phyloP scores from a whole-genome alignment of 192 early-diverging fungal species.

The Coemansia aciculifera region DNA sequence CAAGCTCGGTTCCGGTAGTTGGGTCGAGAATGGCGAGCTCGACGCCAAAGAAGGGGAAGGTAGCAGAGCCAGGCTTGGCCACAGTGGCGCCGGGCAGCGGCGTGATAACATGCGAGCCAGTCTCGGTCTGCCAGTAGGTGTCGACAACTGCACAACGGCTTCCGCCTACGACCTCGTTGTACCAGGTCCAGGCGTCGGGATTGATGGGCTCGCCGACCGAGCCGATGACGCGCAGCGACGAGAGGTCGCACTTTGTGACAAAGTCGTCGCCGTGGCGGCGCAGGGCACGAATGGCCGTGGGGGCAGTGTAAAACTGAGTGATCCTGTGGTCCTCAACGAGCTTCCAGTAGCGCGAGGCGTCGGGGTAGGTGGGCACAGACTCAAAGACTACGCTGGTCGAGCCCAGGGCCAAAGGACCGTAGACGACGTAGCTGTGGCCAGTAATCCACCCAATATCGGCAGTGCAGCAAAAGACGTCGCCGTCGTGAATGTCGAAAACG shows the following conservation, averaged over 20 bases:
- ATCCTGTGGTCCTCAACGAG: conserved; percentile 87
- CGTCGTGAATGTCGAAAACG: conserved; percentile 90
- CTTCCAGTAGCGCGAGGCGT: conserved; percentile 78
- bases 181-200: conserved; percentile 97
- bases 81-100: conserved; percentile 86
- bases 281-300: conserved; percentile 96
- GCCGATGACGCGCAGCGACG: conserved; percentile 85
- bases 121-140: conserved; percentile 95
- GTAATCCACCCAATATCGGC: conserved; percentile 95
- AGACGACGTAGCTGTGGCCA: conserved; percentile 88
- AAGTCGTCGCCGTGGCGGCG: conserved; percentile 79
- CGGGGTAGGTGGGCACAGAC: conserved; percentile 91
- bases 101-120: conserved; percentile 88
- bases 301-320: conserved; percentile 98
- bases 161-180: conserved; percentile 87
- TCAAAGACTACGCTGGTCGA: conserved; percentile 93
- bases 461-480: conserved; percentile 90
- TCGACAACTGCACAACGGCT: conserved; percentile 91
- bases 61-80: conserved; percentile 94
- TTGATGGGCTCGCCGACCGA: conserved; percentile 98
- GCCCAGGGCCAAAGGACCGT: conserved; percentile 86
- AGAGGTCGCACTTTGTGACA: conserved; percentile 77
- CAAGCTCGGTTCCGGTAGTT: conserved; percentile 76
- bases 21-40: conserved; percentile 85
- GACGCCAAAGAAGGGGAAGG: conserved; percentile 96